A percentile compares a stretch with the other conserved stretches of the same genome.
These are phyloP conservation scores for Suillus brevipes DNA, from an alignment of 768 basidiomycete genomes.

Conservation along the genomic window DNA sequence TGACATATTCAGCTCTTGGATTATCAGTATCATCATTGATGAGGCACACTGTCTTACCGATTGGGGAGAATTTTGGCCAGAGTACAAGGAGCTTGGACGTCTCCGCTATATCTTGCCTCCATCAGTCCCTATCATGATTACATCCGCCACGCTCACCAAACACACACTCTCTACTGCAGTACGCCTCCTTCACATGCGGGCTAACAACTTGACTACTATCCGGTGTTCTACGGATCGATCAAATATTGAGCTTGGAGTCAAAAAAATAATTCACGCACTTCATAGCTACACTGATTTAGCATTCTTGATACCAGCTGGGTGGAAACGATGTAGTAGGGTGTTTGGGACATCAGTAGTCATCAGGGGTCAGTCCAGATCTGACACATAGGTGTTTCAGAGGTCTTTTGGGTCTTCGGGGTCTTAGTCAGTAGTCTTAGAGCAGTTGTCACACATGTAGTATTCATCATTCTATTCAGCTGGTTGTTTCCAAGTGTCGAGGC, in stretches of 20 bases:
- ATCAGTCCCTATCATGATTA: conserved; percentile 13
- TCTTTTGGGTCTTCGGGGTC: no score
- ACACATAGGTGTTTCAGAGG: no score
- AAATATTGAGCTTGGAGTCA: conserved; percentile 21
- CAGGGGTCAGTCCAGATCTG: no score
- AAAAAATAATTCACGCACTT: conserved; percentile 16
- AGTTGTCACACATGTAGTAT: no score
- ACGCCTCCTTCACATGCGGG: background rate
- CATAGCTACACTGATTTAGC: conserved; percentile 14
- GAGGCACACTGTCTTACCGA: conserved; percentile 20
- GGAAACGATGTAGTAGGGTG: no score
- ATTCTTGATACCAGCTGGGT: conserved; percentile 19
- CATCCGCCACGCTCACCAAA: conserved; percentile 21
- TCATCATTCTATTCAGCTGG: no score
- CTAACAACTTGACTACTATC: background rate
- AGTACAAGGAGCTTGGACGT: conserved; percentile 15
- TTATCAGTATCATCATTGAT: conserved; percentile 23
- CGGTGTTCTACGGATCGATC: conserved; percentile 14
- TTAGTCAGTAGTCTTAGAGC: no score
- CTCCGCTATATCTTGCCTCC: conserved; percentile 18
- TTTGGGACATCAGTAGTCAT: no score
- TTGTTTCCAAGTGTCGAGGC: no score
- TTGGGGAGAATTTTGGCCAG: conserved; percentile 19
- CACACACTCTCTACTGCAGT: conserved; percentile 6
- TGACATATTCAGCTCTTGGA: conserved; percentile 6